Percentiles rank a stretch among this genome's conserved stretches.
Conservation (phyloP, 2,329 filamentous ascomycete species). For the Aspergillus tanneri region DNA sequence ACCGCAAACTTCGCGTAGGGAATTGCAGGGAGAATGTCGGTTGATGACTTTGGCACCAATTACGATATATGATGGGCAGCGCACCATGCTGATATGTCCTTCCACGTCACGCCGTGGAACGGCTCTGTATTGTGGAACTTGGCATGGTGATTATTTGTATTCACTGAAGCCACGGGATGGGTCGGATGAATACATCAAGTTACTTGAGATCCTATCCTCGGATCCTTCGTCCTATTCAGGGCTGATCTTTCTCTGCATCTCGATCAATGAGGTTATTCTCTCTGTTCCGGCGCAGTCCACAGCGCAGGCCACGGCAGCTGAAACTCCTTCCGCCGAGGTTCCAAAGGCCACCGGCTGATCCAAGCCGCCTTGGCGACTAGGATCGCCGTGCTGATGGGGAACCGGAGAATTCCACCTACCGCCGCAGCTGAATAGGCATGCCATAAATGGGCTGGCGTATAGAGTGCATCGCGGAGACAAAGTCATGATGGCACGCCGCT, state of each 20-base stretch:
- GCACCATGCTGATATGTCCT: slow-evolving; percentile 5
- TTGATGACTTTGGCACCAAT: background rate
- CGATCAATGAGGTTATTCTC: background rate
- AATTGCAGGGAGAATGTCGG: slow-evolving; percentile 1
- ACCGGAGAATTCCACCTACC: background rate
- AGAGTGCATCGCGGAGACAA: background rate
- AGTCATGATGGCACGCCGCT: background rate
- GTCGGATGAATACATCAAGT: background rate
- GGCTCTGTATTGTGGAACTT: background rate
- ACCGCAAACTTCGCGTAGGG: slow-evolving; percentile 6
- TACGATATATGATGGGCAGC: background rate
- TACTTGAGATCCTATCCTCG: background rate
- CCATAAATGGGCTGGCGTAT: background rate
- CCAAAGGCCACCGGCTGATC: background rate
- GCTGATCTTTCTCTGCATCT: background rate
- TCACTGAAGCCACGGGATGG: background rate
- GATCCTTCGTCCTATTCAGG: background rate
- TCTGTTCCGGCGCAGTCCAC: background rate
- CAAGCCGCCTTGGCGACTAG: background rate
- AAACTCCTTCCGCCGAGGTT: background rate
- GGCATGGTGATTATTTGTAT: slow-evolving; percentile 5
- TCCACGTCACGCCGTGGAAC: background rate
- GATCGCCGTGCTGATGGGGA: slow-evolving; percentile 2
- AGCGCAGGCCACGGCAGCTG: background rate
- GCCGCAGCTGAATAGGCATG: background rate